A percentile compares a stretch with the other conserved stretches of the same genome.
Conservation (phyloP, 805 yeast genomes). For the Ogataea nitratoaversa region DNA sequence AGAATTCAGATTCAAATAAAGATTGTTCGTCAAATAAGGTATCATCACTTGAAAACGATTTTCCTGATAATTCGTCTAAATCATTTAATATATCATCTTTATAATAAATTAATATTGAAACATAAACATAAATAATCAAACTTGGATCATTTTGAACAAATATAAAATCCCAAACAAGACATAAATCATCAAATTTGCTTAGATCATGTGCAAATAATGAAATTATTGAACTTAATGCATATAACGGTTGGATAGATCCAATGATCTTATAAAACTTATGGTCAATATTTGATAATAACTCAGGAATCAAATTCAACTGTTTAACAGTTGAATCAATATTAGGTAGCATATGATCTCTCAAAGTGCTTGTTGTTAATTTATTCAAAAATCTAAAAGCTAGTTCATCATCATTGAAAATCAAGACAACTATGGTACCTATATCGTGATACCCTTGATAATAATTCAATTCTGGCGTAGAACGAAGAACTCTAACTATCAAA, state of each 20-base stretch:
- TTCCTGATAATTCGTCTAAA: constrained; percentile 28
- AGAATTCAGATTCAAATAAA: constrained; percentile 10
- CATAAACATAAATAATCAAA: constrained; percentile 57
- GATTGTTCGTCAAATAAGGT: constrained; percentile 16
- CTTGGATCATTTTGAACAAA: constrained; percentile 53
- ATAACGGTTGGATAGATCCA: constrained; percentile 48
- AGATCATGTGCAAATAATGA: constrained; percentile 78
- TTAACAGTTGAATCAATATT: constrained; percentile 61
- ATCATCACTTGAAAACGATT: constrained; percentile 25
- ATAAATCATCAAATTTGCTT: constrained; percentile 42
- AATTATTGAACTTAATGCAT: constrained; percentile 70
- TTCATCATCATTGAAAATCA: constrained; percentile 41
- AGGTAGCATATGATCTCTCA: constrained; percentile 84
- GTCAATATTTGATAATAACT: constrained; percentile 50
- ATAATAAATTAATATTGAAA: constrained; percentile 44
- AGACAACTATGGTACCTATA: constrained; percentile 61
- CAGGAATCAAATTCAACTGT: constrained; percentile 65
- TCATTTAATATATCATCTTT: constrained; percentile 40
- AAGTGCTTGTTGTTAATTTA: constrained; percentile 50
- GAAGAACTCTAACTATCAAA: constrained; percentile 50
- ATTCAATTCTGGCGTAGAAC: constrained; percentile 55
- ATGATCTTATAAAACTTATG: constrained; percentile 37
- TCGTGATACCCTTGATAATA: constrained; percentile 97
- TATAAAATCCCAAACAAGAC: constrained; percentile 65
- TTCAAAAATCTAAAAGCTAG: constrained; percentile 46